Percentiles rank a stretch among this genome's conserved stretches.
These are phyloP conservation scores for Leishmania martiniquensis DNA, from an alignment of 208 protist species.

Conservation along the genomic window DNA sequence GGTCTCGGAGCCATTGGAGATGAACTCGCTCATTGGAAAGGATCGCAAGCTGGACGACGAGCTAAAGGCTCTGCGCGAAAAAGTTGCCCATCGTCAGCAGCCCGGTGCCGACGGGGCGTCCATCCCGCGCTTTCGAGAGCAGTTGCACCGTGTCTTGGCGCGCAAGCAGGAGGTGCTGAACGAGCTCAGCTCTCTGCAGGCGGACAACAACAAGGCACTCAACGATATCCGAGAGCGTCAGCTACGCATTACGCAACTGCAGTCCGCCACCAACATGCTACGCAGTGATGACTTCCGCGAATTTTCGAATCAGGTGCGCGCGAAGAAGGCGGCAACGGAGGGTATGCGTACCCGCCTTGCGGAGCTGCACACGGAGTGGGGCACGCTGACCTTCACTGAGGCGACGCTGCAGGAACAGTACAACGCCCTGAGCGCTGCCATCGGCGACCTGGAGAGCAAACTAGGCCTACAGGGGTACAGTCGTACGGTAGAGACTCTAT, in stretches of 20 bases:
- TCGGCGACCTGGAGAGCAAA: conserved; percentile 84
- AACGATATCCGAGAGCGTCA: conserved; percentile 82
- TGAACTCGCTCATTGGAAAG: conserved; percentile 55
- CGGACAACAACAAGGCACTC: conserved; percentile 69
- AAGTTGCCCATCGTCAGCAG: conserved; percentile 65
- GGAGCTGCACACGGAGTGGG: conserved; percentile 88
- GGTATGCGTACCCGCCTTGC: conserved; percentile 77
- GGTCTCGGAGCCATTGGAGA: conserved; percentile 87
- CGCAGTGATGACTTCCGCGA: conserved; percentile 86
- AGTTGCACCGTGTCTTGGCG: conserved; percentile 72
- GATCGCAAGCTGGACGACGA: conserved; percentile 81
- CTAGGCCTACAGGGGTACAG: conserved; percentile 89
- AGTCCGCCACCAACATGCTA: conserved; percentile 81
- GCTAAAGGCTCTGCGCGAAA: conserved; percentile 53
- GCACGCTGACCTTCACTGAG: conserved; percentile 87
- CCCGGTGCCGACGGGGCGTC: conserved; percentile 79
- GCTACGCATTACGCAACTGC: conserved; percentile 75
- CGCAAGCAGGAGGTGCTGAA: conserved; percentile 75
- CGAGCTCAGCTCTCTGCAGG: conserved; percentile 73
- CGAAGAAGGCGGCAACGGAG: conserved; percentile 86
- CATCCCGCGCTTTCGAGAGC: conserved; percentile 81
- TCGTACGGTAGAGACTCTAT: conserved; percentile 78
- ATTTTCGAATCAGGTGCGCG: conserved; percentile 83
- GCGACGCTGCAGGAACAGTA: conserved; percentile 72
- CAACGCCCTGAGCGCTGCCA: conserved; percentile 67